A percentile compares a stretch with the other conserved stretches of the same genome.
Evolutionary conservation across 371 early-diverging fungal genomes (phyloP).

Genomic region (Fennellomyces sp.): DNA sequence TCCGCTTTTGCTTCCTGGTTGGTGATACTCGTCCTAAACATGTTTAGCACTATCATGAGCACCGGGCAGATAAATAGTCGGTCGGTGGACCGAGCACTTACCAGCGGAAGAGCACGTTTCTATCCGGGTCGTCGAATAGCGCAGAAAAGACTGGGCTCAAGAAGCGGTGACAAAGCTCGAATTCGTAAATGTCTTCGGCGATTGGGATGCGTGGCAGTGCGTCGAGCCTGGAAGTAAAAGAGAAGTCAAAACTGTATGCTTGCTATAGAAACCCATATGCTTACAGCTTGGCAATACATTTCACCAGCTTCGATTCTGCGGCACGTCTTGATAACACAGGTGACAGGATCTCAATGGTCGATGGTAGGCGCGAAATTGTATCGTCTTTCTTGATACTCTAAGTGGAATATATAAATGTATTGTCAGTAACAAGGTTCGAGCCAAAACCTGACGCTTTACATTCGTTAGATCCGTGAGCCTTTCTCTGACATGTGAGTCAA

Average conservation of each 20-base stretch:
- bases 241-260: not conserved
- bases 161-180: constrained; percentile 1
- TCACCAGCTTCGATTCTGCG: not conserved
- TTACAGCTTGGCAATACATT: not conserved
- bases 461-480: too few species aligned
- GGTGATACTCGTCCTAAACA: not conserved
- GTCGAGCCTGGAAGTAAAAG: not conserved
- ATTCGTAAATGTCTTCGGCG: not conserved
- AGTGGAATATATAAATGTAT: too few species aligned
- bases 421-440: too few species aligned
- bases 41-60: not conserved
- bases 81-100: not conserved
- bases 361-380: too few species aligned
- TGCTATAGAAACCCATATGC: not conserved
- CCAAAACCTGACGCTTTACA: too few species aligned
- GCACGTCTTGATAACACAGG: not conserved
- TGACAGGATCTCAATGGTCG: too few species aligned
- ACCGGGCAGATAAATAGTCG: not conserved
- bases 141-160: constrained; percentile 1
- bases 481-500: too few species aligned
- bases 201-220: not conserved
- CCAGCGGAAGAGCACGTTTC: constrained; percentile 6
- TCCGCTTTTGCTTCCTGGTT: not conserved
- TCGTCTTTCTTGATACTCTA: too few species aligned
- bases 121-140: constrained; percentile 4